Percentiles rank a stretch among this genome's conserved stretches.
Conservation (phyloP, 768 basidiomycete genomes). For the Termitomyces sp. region DNA sequence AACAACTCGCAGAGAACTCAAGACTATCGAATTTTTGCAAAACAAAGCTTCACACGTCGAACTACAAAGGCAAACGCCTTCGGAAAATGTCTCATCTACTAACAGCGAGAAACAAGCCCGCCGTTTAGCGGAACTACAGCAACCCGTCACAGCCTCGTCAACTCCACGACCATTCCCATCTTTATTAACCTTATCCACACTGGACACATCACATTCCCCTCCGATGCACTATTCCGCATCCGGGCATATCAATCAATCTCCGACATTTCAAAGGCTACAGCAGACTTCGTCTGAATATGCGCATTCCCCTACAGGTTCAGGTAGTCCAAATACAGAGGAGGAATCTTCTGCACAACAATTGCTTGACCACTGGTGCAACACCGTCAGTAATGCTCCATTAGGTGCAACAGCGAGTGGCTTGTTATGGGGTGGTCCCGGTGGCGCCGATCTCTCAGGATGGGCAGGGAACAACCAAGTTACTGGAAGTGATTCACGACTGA, state of each 20-base stretch:
- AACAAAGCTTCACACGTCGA: slow-evolving; percentile 56
- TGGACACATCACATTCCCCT: slow-evolving; percentile 21
- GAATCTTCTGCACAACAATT: slow-evolving; percentile 73
- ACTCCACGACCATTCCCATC: slow-evolving; percentile 27
- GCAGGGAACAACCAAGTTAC: slow-evolving; percentile 38
- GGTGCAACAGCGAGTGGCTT: slow-evolving; percentile 46
- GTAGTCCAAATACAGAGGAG: slow-evolving; percentile 72
- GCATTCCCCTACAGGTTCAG: slow-evolving; percentile 56
- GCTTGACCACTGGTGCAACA: slow-evolving; percentile 81
- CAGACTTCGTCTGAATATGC: slow-evolving; percentile 42
- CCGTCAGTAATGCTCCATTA: slow-evolving; percentile 62
- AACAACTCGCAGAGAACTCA: slow-evolving; percentile 77
- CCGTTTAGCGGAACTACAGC: slow-evolving; percentile 42
- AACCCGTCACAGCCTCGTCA: slow-evolving; percentile 29
- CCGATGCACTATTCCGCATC: slow-evolving; percentile 21
- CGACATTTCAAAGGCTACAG: slow-evolving; percentile 59
- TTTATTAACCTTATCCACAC: slow-evolving; percentile 22
- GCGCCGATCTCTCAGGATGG: slow-evolving; percentile 58
- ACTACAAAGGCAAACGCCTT: slow-evolving; percentile 26
- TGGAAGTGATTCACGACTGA: slow-evolving; percentile 40
- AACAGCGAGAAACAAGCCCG: slow-evolving; percentile 43
- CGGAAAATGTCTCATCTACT: slow-evolving; percentile 20
- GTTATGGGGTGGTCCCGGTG: slow-evolving; percentile 58
- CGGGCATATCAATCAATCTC: slow-evolving; percentile 36
- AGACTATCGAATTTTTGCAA: slow-evolving; percentile 80